These are phyloP conservation scores for Corymbia maculata DNA, from an alignment of 345 rosid species.

Conservation along the genomic window DNA sequence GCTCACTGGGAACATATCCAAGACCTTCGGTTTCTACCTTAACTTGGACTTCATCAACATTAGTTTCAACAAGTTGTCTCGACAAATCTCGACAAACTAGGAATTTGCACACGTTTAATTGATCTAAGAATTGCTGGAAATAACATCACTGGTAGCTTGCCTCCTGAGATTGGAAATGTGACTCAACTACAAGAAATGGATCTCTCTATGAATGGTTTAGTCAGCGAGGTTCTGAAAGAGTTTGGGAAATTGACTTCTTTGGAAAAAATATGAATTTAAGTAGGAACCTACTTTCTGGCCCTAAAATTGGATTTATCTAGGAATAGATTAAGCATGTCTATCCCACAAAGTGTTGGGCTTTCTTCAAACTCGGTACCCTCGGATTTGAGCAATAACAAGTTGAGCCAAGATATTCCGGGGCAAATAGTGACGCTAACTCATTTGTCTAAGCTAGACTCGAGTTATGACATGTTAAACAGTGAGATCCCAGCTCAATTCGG, in stretches of 20 bases:
- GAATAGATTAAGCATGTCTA: slow-evolving; percentile 4
- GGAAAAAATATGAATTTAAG: not conserved
- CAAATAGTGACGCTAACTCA: not conserved
- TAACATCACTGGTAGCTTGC: not conserved
- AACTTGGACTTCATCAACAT: not conserved
- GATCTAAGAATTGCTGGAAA: not conserved
- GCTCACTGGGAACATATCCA: not conserved
- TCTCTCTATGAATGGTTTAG: not conserved
- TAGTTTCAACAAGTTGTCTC: not conserved
- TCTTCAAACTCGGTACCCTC: slow-evolving; percentile 4
- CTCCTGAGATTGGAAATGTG: not conserved
- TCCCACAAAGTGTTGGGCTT: not conserved
- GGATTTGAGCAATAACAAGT: slow-evolving; percentile 22
- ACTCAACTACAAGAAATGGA: no score
- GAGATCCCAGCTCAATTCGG: slow-evolving; percentile 1
- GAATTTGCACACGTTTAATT: not conserved
- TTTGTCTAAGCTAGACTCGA: not conserved
- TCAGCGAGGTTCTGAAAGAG: not conserved
- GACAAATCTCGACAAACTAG: not conserved
- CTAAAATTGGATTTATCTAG: slow-evolving; percentile 9
- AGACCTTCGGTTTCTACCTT: not conserved
- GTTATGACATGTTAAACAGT: slow-evolving; percentile 7
- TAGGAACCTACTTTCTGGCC: not conserved
- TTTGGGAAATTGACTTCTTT: not conserved
- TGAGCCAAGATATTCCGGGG: slow-evolving; percentile 9